These are phyloP conservation scores for Stylonectria norvegica DNA, from an alignment of 2,329 filamentous ascomycete genomes.

Conservation along the genomic window DNA sequence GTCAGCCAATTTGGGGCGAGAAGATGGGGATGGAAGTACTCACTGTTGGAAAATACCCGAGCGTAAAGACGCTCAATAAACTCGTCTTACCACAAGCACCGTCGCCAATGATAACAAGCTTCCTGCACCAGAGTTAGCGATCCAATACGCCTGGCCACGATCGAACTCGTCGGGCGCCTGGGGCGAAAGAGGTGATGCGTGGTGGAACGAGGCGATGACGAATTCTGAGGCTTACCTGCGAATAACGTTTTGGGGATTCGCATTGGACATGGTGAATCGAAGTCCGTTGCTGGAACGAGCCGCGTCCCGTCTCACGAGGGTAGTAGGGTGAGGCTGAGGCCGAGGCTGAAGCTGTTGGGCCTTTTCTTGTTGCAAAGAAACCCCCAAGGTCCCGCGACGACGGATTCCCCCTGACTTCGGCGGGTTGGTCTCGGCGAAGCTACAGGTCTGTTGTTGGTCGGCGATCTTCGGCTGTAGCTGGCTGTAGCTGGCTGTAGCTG, in stretches of 20 bases:
- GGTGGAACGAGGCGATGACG: conserved; percentile 4
- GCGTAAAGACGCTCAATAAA: conserved; percentile 93
- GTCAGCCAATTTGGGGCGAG: conserved; percentile 26
- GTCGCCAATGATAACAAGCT: conserved; percentile 94
- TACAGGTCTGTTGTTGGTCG: conserved; percentile 1
- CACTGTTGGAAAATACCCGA: conserved; percentile 97
- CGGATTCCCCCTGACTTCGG: conserved; percentile 6
- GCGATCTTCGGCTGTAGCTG: conserved; percentile 4
- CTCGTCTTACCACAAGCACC: conserved; percentile 98
- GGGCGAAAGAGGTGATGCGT: not conserved
- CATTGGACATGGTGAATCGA: conserved; percentile 40
- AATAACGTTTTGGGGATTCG: conserved; percentile 55
- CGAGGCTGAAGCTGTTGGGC: conserved; percentile 15
- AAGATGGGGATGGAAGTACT: conserved; percentile 38
- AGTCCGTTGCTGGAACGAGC: conserved; percentile 9
- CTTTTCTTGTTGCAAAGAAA: conserved; percentile 3
- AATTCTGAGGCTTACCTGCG: conserved; percentile 53
- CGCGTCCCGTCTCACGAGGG: conserved; percentile 4
- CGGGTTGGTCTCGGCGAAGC: not conserved
- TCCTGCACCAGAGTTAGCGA: conserved; percentile 52
- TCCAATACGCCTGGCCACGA: not conserved
- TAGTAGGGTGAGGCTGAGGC: conserved; percentile 11
- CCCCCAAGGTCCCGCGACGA: conserved; percentile 4
- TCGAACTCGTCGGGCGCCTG: conserved; percentile 2
- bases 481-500: conserved; percentile 1